phyloP scores from a whole-genome alignment of 306 rosid genomes.

The Castanospermum australe region DNA sequence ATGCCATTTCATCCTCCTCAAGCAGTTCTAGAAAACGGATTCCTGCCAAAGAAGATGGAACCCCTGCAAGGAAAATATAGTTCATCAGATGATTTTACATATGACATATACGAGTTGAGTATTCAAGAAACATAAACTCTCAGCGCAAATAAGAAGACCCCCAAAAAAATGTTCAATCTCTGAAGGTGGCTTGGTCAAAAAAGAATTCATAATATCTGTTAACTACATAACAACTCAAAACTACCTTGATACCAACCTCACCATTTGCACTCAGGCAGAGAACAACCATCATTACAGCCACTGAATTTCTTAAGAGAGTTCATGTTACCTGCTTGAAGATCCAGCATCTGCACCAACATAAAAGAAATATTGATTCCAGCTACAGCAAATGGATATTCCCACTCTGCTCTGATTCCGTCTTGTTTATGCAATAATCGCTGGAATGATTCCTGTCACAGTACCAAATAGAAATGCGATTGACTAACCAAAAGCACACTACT shows the following conservation, averaged over 20 bases:
- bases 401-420: slow-evolving; percentile 92
- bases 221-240: neutral
- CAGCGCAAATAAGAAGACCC: neutral
- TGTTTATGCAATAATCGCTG: slow-evolving; percentile 71
- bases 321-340: slow-evolving; percentile 83
- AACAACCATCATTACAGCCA: neutral
- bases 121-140: neutral
- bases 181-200: neutral
- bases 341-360: slow-evolving; percentile 80
- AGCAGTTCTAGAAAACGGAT: slow-evolving; percentile 65
- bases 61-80: slow-evolving; percentile 46
- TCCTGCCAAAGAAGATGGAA: slow-evolving; percentile 64
- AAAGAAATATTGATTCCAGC: slow-evolving; percentile 95
- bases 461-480: slow-evolving; percentile 22
- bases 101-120: neutral
- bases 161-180: neutral
- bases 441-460: slow-evolving; percentile 70
- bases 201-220: neutral
- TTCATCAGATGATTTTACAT: slow-evolving; percentile 2
- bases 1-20: slow-evolving; percentile 80
- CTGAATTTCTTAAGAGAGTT: slow-evolving; percentile 9
- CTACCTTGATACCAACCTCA: neutral
- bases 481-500: slow-evolving; percentile 3
- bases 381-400: slow-evolving; percentile 98
- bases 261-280: neutral